Evolutionary conservation across 1,139 yeast species (phyloP).

Genomic region (Taphrina flavorubra): DNA sequence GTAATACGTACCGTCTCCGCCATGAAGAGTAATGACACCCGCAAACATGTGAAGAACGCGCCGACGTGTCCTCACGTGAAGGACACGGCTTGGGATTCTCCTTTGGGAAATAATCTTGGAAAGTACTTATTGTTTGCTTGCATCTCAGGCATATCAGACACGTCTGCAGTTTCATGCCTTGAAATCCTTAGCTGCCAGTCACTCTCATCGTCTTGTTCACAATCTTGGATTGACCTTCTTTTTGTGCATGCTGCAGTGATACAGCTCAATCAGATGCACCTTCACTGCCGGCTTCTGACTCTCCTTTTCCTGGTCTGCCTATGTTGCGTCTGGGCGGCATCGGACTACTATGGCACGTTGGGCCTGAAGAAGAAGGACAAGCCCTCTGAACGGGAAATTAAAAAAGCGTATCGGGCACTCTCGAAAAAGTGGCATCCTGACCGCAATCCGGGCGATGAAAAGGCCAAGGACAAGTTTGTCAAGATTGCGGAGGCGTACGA

Average conservation of each 20-base stretch:
- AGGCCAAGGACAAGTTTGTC: constrained; percentile 82
- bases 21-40: background rate
- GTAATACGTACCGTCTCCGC: background rate
- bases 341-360: constrained; percentile 30
- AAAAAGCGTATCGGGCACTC: constrained; percentile 80
- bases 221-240: background rate
- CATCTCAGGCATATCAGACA: background rate
- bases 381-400: constrained; percentile 58
- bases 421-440: constrained; percentile 94
- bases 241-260: constrained; percentile 3
- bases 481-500: constrained; percentile 96
- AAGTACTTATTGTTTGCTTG: too few species aligned
- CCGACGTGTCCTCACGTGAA: constrained; percentile 23
- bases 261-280: background rate
- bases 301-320: constrained; percentile 12
- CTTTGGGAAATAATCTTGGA: too few species aligned
- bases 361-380: constrained; percentile 36
- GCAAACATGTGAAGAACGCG: constrained; percentile 2
- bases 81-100: background rate
- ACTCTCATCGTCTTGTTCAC: background rate
- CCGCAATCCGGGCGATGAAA: constrained; percentile 80
- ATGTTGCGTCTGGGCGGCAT: constrained; percentile 22
- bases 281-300: constrained; percentile 5
- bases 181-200: background rate
- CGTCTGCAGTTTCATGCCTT: background rate